Percentiles rank a stretch among this genome's conserved stretches.
phyloP scores from a whole-genome alignment of 805 yeast genomes.

The Teunomyces kruisii region DNA sequence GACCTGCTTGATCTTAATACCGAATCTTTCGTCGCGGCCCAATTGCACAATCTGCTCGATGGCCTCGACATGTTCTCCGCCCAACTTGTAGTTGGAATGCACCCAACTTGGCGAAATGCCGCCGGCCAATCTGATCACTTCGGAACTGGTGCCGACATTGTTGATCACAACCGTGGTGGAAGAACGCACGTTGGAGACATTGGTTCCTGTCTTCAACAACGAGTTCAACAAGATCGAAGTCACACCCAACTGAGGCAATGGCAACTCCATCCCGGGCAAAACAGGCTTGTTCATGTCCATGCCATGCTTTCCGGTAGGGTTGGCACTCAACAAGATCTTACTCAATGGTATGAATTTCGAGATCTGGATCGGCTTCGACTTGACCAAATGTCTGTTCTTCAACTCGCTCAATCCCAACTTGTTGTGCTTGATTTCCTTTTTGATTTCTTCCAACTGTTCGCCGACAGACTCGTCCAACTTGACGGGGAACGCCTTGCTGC shows the following conservation, averaged over 20 bases:
- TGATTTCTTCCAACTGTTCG: conserved; percentile 45
- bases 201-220: conserved; percentile 47
- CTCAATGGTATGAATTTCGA: conserved; percentile 75
- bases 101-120: conserved; percentile 84
- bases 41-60: conserved; percentile 57
- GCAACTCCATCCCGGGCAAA: conserved; percentile 72
- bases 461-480: conserved; percentile 34
- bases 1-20: conserved; percentile 63
- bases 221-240: conserved; percentile 68
- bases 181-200: conserved; percentile 62
- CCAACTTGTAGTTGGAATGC: conserved; percentile 71
- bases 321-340: conserved; percentile 58
- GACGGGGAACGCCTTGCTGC: conserved; percentile 63
- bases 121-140: conserved; percentile 78
- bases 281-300: conserved; percentile 64
- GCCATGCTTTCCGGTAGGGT: conserved; percentile 67
- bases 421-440: conserved; percentile 56
- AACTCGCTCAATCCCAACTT: conserved; percentile 81
- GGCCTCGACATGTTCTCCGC: conserved; percentile 45
- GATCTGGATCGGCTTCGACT: conserved; percentile 67
- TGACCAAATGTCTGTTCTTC: conserved; percentile 73
- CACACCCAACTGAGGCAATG: conserved; percentile 71
- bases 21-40: conserved; percentile 67
- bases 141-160: conserved; percentile 39
- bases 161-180: conserved; percentile 68